Conservation (phyloP, 768 basidiomycete genomes). For the Hortiboletus campestris region DNA sequence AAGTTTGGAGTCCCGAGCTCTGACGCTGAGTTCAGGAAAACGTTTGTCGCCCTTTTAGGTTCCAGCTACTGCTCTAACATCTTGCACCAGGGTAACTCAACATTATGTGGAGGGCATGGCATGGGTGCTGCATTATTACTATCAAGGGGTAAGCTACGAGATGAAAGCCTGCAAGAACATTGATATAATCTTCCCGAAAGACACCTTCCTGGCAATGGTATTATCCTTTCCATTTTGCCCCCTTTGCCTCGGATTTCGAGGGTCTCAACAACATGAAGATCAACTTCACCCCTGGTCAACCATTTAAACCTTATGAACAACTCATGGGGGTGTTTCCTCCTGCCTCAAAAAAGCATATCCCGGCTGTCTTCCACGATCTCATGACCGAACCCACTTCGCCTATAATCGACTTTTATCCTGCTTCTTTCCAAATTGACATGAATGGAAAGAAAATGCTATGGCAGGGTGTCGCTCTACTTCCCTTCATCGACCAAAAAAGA, state of each 20-base stretch:
- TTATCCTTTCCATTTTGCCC: slow-evolving; percentile 97
- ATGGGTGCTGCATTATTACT: slow-evolving; percentile 98
- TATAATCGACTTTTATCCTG: slow-evolving; percentile 94
- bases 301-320: slow-evolving; percentile 97
- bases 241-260: slow-evolving; percentile 93
- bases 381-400: slow-evolving; percentile 88
- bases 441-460: slow-evolving; percentile 99
- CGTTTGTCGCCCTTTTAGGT: slow-evolving; percentile 46
- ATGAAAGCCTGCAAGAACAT: neutral
- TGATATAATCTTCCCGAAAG: slow-evolving; percentile 38
- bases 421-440: slow-evolving; percentile 95
- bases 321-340: slow-evolving; percentile 98
- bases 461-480: slow-evolving; percentile 96
- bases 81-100: slow-evolving; percentile 59
- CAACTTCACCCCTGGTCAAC: slow-evolving; percentile 73
- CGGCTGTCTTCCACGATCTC: slow-evolving; percentile 76
- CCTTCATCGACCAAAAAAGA: slow-evolving; percentile 88
- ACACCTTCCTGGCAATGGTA: slow-evolving; percentile 98
- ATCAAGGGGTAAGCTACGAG: slow-evolving; percentile 78
- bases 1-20: slow-evolving; percentile 80
- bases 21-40: slow-evolving; percentile 70
- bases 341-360: slow-evolving; percentile 83
- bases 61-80: slow-evolving; percentile 4
- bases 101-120: slow-evolving; percentile 91
- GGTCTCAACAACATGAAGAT: slow-evolving; percentile 78